These are phyloP conservation scores for Cutaneotrichosporon cutaneum DNA, from an alignment of 1,284 basidiomycete species.

Conservation along the genomic window DNA sequence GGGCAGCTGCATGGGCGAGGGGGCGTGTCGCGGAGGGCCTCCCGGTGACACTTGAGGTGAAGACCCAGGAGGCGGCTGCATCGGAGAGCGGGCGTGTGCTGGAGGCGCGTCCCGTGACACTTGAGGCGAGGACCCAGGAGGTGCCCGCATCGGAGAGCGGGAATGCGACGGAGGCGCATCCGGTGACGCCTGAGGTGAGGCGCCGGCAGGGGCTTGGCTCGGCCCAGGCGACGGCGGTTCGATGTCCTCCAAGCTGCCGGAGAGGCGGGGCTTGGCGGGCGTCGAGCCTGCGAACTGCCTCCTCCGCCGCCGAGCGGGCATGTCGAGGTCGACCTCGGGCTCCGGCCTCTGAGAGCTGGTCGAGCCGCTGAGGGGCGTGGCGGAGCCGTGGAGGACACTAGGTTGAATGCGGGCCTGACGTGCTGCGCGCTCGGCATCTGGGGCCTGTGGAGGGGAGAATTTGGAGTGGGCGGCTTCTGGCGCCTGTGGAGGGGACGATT, in stretches of 20 bases:
- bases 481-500: not conserved
- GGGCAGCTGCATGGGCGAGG: not conserved
- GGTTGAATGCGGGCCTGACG: not conserved
- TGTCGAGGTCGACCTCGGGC: slow-evolving; percentile 7
- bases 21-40: not conserved
- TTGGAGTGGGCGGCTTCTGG: not conserved
- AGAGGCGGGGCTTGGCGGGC: slow-evolving; percentile 12
- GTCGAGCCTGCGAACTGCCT: slow-evolving; percentile 10
- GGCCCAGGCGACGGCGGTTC: slow-evolving; percentile 2
- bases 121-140: not conserved
- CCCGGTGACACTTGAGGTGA: not conserved
- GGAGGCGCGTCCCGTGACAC: not conserved
- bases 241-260: slow-evolving; percentile 3
- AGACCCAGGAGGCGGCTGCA: not conserved
- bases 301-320: slow-evolving; percentile 4
- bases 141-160: not conserved
- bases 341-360: not conserved
- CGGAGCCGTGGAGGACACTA: not conserved
- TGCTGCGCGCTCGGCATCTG: not conserved
- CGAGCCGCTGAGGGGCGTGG: too few relatives aligned
- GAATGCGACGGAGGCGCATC: not conserved
- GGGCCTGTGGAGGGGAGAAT: too few relatives aligned
- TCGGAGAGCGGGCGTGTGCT: not conserved
- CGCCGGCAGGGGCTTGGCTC: not conserved
- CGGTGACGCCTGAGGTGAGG: not conserved